A percentile compares a stretch with the other conserved stretches of the same genome.
phyloP scores from a whole-genome alignment of 2,329 filamentous ascomycete species.

The Ceratocystis harringtonii region DNA sequence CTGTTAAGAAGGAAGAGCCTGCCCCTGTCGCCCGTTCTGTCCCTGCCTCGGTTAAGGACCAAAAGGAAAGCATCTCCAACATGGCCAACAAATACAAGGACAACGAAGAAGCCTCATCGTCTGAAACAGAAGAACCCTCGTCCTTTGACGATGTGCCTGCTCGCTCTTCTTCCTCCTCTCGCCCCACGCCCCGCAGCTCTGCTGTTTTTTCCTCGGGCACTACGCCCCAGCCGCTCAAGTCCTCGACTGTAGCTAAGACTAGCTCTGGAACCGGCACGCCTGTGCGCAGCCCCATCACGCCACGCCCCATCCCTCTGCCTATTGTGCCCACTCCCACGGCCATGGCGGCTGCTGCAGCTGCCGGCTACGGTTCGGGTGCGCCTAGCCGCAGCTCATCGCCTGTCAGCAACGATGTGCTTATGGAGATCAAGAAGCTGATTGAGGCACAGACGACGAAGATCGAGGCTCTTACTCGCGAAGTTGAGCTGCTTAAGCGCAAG shows the following conservation, averaged over 20 bases:
- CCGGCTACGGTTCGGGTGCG: constrained; percentile 16
- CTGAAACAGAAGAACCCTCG: constrained; percentile 50
- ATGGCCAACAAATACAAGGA: constrained; percentile 81
- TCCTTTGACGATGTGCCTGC: constrained; percentile 77
- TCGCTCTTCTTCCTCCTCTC: constrained; percentile 27
- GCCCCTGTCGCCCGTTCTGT: constrained; percentile 21
- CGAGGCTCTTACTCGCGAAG: constrained; percentile 50
- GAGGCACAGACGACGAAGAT: constrained; percentile 65
- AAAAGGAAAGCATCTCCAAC: constrained; percentile 71
- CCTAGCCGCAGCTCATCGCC: constrained; percentile 15
- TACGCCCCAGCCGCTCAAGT: constrained; percentile 16
- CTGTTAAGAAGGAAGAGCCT: constrained; percentile 14
- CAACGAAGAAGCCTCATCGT: constrained; percentile 37
- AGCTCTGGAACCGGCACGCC: constrained; percentile 20
- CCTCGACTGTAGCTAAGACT: constrained; percentile 17
- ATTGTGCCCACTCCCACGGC: constrained; percentile 23
- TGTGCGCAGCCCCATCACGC: constrained; percentile 23
- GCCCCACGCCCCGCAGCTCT: constrained; percentile 14
- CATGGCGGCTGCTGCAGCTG: constrained; percentile 21
- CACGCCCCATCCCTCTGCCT: constrained; percentile 22
- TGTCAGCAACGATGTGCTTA: constrained; percentile 47
- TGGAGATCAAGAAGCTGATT: constrained; percentile 69
- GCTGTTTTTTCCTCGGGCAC: constrained; percentile 16
- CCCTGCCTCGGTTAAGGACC: constrained; percentile 63
- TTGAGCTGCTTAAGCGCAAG: constrained; percentile 68